phyloP scores from a whole-genome alignment of 78 protist species.

The Dictyostelium intermedium region DNA sequence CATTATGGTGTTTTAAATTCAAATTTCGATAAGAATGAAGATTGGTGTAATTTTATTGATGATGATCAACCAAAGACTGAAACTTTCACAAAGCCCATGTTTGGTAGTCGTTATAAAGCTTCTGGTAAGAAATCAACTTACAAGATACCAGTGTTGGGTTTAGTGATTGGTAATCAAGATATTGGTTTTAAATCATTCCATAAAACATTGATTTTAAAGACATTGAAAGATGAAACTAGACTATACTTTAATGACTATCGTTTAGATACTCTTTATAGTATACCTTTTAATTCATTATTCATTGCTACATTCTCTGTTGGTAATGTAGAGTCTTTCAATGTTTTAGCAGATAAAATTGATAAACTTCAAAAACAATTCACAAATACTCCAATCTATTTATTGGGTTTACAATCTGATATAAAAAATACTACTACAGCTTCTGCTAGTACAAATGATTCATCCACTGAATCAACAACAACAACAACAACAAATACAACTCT shows the following conservation, averaged over 20 bases:
- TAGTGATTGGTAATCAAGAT: constrained; percentile 32
- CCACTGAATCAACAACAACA: not conserved
- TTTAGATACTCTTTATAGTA: not conserved
- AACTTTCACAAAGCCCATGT: not conserved
- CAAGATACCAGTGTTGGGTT: constrained; percentile 5
- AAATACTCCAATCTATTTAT: constrained; percentile 3
- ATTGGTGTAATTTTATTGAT: constrained; percentile 16
- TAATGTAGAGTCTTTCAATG: not conserved
- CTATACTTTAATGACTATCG: constrained; percentile 44
- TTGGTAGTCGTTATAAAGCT: constrained; percentile 12
- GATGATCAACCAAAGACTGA: not conserved
- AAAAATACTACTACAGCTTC: constrained; percentile 2
- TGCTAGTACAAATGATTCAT: not conserved
- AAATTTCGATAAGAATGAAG: not conserved
- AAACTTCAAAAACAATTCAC: not conserved
- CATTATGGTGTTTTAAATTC: constrained; percentile 40
- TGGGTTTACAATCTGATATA: constrained; percentile 14
- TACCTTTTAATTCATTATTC: constrained; percentile 20
- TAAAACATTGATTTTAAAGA: not conserved
- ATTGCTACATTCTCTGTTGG: constrained; percentile 14
- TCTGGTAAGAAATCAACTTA: not conserved
- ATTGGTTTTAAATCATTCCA: constrained; percentile 47
- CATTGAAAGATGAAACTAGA: not conserved
- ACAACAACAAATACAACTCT: not conserved
- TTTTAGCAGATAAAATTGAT: not conserved